Evolutionary conservation across 1,284 basidiomycete species (phyloP).

Genomic region (Ceratobasidium sp.): DNA sequence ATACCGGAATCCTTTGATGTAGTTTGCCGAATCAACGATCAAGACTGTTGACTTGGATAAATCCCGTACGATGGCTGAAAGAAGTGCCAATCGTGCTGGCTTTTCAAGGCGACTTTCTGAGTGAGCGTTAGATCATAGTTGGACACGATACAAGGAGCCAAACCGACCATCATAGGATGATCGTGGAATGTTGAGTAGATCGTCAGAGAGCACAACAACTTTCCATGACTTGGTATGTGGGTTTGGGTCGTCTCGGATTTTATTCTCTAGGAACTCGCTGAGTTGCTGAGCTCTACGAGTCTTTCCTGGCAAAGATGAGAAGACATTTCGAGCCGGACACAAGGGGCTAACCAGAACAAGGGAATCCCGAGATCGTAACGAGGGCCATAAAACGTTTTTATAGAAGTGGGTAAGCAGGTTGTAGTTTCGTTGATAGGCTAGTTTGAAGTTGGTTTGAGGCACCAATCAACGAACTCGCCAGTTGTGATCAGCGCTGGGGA

Average conservation of each 20-base stretch:
- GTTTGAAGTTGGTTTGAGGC: background rate
- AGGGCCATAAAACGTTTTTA: slow-evolving; percentile 79
- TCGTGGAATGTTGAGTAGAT: slow-evolving; percentile 74
- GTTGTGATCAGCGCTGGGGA: too few species aligned
- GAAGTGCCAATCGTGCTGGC: slow-evolving; percentile 87
- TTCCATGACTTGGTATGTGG: slow-evolving; percentile 60
- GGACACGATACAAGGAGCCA: background rate
- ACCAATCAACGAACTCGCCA: too few species aligned
- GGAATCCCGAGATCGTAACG: slow-evolving; percentile 91
- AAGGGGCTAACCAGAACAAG: slow-evolving; percentile 55
- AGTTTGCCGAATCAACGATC: slow-evolving; percentile 92
- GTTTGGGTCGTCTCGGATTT: slow-evolving; percentile 68
- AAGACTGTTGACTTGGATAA: slow-evolving; percentile 81
- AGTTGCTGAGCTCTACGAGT: slow-evolving; percentile 79
- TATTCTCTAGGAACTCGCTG: slow-evolving; percentile 68
- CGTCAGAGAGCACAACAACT: slow-evolving; percentile 84
- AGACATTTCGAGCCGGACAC: background rate
- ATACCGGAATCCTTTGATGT: slow-evolving; percentile 98
- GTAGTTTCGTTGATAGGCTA: background rate
- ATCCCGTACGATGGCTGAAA: slow-evolving; percentile 84
- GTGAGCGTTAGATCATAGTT: slow-evolving; percentile 10
- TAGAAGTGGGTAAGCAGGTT: background rate
- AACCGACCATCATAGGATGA: slow-evolving; percentile 80
- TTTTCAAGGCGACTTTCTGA: slow-evolving; percentile 88
- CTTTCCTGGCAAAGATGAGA: slow-evolving; percentile 77